Base-by-base conservation (phyloP, 2,329 filamentous ascomycete species). In the Teratosphaeria pseudoeucalypti region DNA sequence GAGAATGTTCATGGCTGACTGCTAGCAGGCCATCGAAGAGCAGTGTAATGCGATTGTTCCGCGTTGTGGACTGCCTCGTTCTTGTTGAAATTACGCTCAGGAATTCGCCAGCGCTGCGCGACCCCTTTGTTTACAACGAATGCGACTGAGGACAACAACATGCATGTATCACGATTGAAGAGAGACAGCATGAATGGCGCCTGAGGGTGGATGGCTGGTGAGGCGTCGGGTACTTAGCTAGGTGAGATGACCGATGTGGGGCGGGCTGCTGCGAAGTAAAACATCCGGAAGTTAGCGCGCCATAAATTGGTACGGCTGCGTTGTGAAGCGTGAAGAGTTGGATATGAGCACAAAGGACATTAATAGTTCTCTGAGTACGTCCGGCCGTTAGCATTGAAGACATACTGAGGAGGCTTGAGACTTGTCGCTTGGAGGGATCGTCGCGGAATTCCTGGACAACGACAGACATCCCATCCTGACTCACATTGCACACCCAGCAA, bases 1-100 rank as follows among this genome's bases (percentile, higher is more conserved):
- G 80, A 96, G 81, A 70, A 92, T 95, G 85, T 96, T 96, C 92
- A 96, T 96, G 78, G 82, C 89, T 54, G 39, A 59, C 47, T 49
- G 43, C 43, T 49, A 64, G 52, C 62, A 59, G 62, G 14, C 60
- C 63, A 61, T 62, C 32, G 43, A 39, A 55, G 34, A 29, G 49
- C 19, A 34, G 19, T 54, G 27, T 57, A 34, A 26, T 29, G 32
- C 26, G 32, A 37, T 26, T 11, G 11, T 12, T 49, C 23, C 43
- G 43, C 16, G 43, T 23, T 7, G 6, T 19, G n/a, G n/a, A 49
- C 19, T 7, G n/a, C 43, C 43, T 10, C 2, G 43, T 19, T 10
- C 19, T 23, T 23, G n/a, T 49, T 49, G 43, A 16, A 5, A n/a
- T 19, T 9, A 49, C 43, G n/a, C n/a, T 32, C 43, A 49, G n/a